phyloP scores from a whole-genome alignment of 2,329 filamentous ascomycete genomes.

The Paradendryphiella salina region DNA sequence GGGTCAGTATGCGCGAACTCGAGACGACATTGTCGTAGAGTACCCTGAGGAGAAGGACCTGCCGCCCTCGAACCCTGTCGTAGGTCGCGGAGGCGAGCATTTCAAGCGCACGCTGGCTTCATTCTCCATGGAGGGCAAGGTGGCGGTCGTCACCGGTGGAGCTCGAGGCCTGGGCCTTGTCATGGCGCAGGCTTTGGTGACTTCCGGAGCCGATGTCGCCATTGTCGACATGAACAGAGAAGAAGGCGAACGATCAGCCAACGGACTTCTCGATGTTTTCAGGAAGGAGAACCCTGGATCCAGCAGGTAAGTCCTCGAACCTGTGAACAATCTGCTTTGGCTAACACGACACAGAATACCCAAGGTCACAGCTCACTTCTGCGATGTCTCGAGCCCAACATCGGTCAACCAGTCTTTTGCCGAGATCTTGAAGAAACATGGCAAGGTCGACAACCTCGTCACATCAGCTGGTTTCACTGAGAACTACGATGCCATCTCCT shows the following conservation, averaged over 20 bases:
- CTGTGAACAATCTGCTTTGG: background rate
- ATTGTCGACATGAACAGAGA: constrained; percentile 94
- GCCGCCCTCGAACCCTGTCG: constrained; percentile 69
- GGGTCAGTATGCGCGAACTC: constrained; percentile 77
- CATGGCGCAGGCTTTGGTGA: constrained; percentile 89
- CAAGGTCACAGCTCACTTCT: constrained; percentile 85
- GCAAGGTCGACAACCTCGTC: constrained; percentile 86
- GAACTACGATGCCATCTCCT: constrained; percentile 89
- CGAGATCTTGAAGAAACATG: constrained; percentile 71
- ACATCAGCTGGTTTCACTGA: constrained; percentile 97
- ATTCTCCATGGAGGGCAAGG: constrained; percentile 83
- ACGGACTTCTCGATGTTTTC: constrained; percentile 74
- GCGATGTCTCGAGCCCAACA: constrained; percentile 78
- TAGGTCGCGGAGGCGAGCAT: constrained; percentile 76
- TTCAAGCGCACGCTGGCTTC: constrained; percentile 82
- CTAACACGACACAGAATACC: constrained; percentile 60
- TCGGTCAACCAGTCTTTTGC: constrained; percentile 75
- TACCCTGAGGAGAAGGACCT: constrained; percentile 76
- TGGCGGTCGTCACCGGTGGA: constrained; percentile 86
- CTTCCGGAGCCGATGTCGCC: constrained; percentile 84
- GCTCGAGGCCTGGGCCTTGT: constrained; percentile 86
- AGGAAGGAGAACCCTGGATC: constrained; percentile 76
- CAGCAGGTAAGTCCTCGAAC: constrained; percentile 56
- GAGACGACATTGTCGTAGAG: constrained; percentile 75
- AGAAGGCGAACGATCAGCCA: constrained; percentile 77